phyloP scores from a whole-genome alignment of 108 stramenopile genomes.

The Fragilaria crotonensis region DNA sequence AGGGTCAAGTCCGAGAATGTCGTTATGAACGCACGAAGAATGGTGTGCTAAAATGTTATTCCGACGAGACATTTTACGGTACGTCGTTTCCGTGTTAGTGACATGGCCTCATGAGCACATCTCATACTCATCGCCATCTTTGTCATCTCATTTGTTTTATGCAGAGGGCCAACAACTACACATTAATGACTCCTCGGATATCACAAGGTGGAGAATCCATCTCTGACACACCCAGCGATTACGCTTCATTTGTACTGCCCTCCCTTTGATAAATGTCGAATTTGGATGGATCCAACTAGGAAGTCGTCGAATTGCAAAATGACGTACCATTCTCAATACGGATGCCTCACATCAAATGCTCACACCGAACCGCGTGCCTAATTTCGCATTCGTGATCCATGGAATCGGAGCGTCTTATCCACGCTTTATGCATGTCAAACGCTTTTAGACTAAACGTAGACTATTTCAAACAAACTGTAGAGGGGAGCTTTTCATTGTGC shows the following conservation, averaged over 20 bases:
- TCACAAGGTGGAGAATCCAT: conserved; percentile 81
- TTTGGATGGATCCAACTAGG: conserved; percentile 46
- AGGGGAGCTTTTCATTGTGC: no score
- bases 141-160: neutral
- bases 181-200: conserved; percentile 82
- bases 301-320: no score
- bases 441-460: no score
- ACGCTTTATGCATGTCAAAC: no score
- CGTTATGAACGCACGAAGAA: conserved; percentile 27
- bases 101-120: neutral
- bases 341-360: no score
- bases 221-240: conserved; percentile 29
- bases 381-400: no score
- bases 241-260: conserved; percentile 88
- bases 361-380: no score
- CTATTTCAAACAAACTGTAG: no score
- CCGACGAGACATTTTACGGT: conserved; percentile 6
- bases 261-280: conserved; percentile 66
- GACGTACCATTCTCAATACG: no score
- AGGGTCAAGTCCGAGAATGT: conserved; percentile 55
- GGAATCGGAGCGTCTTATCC: no score
- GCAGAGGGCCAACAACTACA: conserved; percentile 42
- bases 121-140: no score
- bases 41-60: neutral
- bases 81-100: neutral